Evolutionary conservation across 73 alveolate species (phyloP).

Genomic region (Effrenium voratum): DNA sequence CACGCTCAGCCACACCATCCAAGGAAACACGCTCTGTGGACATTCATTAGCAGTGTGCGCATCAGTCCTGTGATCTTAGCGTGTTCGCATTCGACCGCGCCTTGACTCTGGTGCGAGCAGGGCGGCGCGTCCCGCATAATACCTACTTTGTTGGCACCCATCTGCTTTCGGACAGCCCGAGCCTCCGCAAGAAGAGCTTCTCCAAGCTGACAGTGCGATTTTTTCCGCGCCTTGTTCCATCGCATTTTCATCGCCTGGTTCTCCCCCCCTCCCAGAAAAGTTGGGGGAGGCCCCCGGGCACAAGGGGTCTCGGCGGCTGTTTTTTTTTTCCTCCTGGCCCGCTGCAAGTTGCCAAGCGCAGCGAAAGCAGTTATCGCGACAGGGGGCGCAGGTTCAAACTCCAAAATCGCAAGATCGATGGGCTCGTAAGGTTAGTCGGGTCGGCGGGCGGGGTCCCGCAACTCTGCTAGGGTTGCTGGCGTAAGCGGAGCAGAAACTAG

Average conservation of each 20-base stretch:
- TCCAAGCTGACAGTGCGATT: too few species aligned
- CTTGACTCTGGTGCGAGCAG: slow-evolving; percentile 8
- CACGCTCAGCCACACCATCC: slow-evolving; percentile 10
- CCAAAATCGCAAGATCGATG: too few species aligned
- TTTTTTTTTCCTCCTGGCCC: too few species aligned
- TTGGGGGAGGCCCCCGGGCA: too few species aligned
- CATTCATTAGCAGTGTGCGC: not conserved
- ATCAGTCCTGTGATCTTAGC: not conserved
- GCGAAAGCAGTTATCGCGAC: not conserved
- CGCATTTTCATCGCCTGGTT: too few species aligned
- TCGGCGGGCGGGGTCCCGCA: not conserved
- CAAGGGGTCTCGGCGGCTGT: too few species aligned
- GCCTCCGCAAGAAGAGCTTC: slow-evolving; percentile 1
- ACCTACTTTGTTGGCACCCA: not conserved
- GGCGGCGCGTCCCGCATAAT: not conserved
- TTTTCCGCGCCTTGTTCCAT: too few species aligned
- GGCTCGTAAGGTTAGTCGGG: too few species aligned
- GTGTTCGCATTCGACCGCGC: not conserved
- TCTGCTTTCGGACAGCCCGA: not conserved
- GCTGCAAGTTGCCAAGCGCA: not conserved
- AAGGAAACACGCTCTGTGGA: not conserved
- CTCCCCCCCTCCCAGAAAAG: too few species aligned
- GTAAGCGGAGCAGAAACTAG: not conserved
- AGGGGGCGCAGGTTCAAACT: too few species aligned
- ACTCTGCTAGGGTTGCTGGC: not conserved